These are phyloP conservation scores for Mycena capillaripes DNA, from an alignment of 768 basidiomycete genomes.

Conservation along the genomic window DNA sequence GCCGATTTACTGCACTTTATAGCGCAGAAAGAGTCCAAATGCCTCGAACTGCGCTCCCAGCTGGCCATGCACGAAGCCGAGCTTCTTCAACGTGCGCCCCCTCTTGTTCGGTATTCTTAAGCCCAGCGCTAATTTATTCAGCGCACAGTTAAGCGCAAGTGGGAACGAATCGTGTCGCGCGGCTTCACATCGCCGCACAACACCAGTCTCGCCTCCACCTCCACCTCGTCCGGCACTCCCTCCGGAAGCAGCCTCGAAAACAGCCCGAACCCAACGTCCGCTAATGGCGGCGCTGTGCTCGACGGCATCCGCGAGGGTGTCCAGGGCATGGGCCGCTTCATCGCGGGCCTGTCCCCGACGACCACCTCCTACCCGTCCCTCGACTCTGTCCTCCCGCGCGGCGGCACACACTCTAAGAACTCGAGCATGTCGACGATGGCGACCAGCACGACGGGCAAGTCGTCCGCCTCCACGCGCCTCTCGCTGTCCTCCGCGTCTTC, in stretches of 20 bases:
- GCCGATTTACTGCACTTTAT: slow-evolving; percentile 87
- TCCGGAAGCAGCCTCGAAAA: slow-evolving; percentile 13
- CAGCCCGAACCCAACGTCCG: slow-evolving; percentile 33
- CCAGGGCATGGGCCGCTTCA: slow-evolving; percentile 67
- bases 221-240: slow-evolving; percentile 41
- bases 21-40: slow-evolving; percentile 89
- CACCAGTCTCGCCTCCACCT: slow-evolving; percentile 35
- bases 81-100: slow-evolving; percentile 68
- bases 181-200: slow-evolving; percentile 58
- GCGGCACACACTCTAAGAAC: slow-evolving; percentile 38
- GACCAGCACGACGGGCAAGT: slow-evolving; percentile 30
- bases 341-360: slow-evolving; percentile 58
- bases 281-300: slow-evolving; percentile 55
- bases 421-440: slow-evolving; percentile 39
- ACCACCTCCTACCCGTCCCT: background rate
- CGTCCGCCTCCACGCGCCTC: slow-evolving; percentile 50
- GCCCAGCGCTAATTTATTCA: background rate
- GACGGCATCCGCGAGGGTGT: slow-evolving; percentile 79
- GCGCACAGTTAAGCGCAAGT: slow-evolving; percentile 79
- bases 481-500: slow-evolving; percentile 60
- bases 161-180: slow-evolving; percentile 84
- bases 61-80: slow-evolving; percentile 81
- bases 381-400: slow-evolving; percentile 25
- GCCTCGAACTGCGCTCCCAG: slow-evolving; percentile 84
- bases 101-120: background rate